Base-by-base conservation (phyloP, 108 stramenopile genomes). In the Fragilariopsis cylindrus region DNA sequence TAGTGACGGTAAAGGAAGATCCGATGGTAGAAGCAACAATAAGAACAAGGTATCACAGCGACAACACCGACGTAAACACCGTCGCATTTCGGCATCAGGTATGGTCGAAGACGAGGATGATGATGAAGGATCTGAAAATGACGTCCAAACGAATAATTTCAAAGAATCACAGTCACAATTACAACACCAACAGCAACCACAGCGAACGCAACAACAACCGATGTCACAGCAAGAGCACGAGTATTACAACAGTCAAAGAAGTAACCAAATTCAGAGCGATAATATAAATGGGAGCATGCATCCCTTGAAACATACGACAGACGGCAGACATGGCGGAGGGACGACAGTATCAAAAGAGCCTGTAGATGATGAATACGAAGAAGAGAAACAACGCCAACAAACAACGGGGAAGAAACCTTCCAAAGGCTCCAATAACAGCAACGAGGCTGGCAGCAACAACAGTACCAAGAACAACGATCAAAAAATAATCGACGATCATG, bases 31-130 rank as follows among this genome's bases (percentile, higher is more conserved):
- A 60, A 5, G 58, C 16, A 44, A 15, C 11, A 63, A 63, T 43
- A 63, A 44, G 39, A 63, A 63, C 62, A 42, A 63, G 42, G 16
- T 41, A 40, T 15, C 62, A 43, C 40, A 63, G 62, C 42, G 62
- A 44, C 62, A 63, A 15, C 45, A 63, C 40, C 62, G 45, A 15
- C 62, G 45, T n/a, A 63, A 63, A 43, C 62, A 63, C 62, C 62
- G 45, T 44, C 62, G 62, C 62, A 9, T n/a, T 63, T 47, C 62
- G 7, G 13, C 62, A 1, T 63, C 62, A 4, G 16, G 62, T 41
- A 63, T n/a, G 7, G 5, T 40, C 43, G 62, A 40, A n/a, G 16
- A 40, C 42, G 62, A 45, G 44, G 62, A 63, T 7, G 62, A 63
- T 3, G 62, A 63, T 8, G 62, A 63, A 8, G 62, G 62, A 3